Conservation (phyloP, 2,329 filamentous ascomycete genomes). For the Colletotrichum coccodes region DNA sequence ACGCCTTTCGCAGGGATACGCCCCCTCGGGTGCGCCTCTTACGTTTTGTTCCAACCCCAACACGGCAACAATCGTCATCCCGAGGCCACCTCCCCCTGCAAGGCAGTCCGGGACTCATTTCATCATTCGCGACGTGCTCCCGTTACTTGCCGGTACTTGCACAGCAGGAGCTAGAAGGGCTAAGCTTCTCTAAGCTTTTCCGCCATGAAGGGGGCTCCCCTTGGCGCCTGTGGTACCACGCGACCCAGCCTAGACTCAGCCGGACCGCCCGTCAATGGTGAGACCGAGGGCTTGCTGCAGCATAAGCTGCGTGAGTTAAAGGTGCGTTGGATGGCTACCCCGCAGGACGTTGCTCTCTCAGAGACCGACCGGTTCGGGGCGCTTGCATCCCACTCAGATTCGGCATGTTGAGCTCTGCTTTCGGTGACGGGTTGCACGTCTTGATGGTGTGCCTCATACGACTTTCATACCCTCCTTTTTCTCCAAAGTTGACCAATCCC, state of each 20-base stretch:
- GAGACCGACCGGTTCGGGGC: background rate
- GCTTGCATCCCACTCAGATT: background rate
- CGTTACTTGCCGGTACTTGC: background rate
- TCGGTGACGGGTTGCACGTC: background rate
- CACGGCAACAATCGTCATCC: constrained; percentile 17
- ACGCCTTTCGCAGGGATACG: background rate
- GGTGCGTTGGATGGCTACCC: background rate
- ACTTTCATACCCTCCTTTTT: background rate
- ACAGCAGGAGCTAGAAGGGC: background rate
- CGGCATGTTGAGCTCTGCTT: background rate
- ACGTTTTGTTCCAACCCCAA: constrained; percentile 4
- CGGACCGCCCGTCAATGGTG: background rate
- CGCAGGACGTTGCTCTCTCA: background rate
- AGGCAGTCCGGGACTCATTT: background rate
- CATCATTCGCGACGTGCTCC: background rate
- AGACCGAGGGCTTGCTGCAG: constrained; percentile 2
- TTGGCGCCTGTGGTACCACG: background rate
- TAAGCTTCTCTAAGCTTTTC: constrained; percentile 24
- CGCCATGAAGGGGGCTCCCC: background rate
- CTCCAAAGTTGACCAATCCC: background rate
- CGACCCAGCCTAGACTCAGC: background rate
- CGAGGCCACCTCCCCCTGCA: background rate
- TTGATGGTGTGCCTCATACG: background rate
- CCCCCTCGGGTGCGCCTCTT: background rate
- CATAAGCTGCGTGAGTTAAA: constrained; percentile 9